phyloP scores from a whole-genome alignment of 2,329 filamentous ascomycete genomes.

The Acrodontium crateriforme region DNA sequence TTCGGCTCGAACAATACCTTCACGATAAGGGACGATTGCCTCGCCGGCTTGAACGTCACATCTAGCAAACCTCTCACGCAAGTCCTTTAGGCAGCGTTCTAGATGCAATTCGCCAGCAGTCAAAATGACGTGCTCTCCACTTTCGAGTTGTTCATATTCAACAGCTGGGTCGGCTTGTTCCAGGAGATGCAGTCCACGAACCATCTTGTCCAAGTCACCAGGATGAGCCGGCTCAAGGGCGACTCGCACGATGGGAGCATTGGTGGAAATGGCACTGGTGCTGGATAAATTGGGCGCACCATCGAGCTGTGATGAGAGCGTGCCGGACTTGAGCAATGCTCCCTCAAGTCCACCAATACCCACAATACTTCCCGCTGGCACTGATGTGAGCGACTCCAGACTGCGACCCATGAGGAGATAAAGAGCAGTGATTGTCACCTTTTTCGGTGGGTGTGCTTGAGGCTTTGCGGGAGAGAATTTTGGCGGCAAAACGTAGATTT shows the following conservation, averaged over 20 bases:
- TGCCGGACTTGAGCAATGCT: conserved; percentile 89
- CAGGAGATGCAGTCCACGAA: conserved; percentile 68
- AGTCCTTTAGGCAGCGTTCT: conserved; percentile 83
- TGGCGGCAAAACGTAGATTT: conserved; percentile 78
- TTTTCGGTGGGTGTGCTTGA: conserved; percentile 58
- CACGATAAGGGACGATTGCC: conserved; percentile 88
- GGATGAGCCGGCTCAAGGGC: conserved; percentile 90
- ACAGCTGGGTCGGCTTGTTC: conserved; percentile 94
- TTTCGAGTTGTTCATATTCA: conserved; percentile 84
- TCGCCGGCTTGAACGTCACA: conserved; percentile 92
- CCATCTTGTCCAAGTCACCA: conserved; percentile 86
- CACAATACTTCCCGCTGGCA: conserved; percentile 89
- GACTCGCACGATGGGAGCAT: conserved; percentile 75
- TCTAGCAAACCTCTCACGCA: conserved; percentile 80
- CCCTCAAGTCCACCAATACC: conserved; percentile 87
- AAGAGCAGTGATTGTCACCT: conserved; percentile 71
- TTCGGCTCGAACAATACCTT: conserved; percentile 69
- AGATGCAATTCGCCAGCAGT: conserved; percentile 91
- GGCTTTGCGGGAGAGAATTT: conserved; percentile 81
- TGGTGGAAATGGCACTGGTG: conserved; percentile 60
- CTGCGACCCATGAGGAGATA: conserved; percentile 94
- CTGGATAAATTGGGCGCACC: conserved; percentile 86
- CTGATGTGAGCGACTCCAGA: conserved; percentile 66
- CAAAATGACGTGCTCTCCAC: conserved; percentile 85
- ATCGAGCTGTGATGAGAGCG: conserved; percentile 73